These are phyloP conservation scores for Saccharomyces pastorianus DNA, from an alignment of 1,139 yeast genomes.

Conservation along the genomic window DNA sequence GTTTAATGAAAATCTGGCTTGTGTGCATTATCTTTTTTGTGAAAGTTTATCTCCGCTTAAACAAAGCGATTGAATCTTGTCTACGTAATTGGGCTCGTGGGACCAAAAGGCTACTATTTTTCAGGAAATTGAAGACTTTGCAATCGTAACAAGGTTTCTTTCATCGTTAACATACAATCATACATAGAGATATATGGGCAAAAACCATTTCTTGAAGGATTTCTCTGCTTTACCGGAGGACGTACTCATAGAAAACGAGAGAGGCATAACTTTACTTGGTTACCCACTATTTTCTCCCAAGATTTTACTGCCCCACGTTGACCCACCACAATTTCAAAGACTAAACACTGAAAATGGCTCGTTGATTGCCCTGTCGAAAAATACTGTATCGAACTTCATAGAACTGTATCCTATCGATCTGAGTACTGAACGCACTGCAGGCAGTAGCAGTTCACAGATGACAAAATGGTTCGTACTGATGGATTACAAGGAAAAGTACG, in stretches of 20 bases:
- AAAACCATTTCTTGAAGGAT: not conserved
- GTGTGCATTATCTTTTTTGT: conserved; percentile 6
- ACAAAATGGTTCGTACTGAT: conserved; percentile 58
- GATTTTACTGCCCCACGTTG: conserved; percentile 37
- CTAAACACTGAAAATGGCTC: conserved; percentile 24
- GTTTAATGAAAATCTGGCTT: not conserved
- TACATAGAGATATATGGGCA: not conserved
- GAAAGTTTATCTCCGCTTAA: conserved; percentile 1
- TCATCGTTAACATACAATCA: not conserved
- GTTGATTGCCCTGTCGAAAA: not conserved
- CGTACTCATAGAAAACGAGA: conserved; percentile 44
- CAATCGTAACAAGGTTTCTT: not conserved
- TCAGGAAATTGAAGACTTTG: not conserved
- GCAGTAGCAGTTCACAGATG: conserved; percentile 36
- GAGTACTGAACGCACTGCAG: conserved; percentile 2
- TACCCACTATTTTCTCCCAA: conserved; percentile 44
- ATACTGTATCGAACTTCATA: conserved; percentile 6
- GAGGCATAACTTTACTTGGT: conserved; percentile 49
- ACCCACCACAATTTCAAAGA: conserved; percentile 41
- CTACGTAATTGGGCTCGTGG: not conserved
- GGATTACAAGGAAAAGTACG: conserved; percentile 39
- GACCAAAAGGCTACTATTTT: not conserved
- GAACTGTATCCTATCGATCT: conserved; percentile 17
- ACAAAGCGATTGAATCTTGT: not conserved
- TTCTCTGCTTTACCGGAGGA: conserved; percentile 24